Conservation (phyloP, 768 basidiomycete species). For the Megacollybia marginata region DNA sequence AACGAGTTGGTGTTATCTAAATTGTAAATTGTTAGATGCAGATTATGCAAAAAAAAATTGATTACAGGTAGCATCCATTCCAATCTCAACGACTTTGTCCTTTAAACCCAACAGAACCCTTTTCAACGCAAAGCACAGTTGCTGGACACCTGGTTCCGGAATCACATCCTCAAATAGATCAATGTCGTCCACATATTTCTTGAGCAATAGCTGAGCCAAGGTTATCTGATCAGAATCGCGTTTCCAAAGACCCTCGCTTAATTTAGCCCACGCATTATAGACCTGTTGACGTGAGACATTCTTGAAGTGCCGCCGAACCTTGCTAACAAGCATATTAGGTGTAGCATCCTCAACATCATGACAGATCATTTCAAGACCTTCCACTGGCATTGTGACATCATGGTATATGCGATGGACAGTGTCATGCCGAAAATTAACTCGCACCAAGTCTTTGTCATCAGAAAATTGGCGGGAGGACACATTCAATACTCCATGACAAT, state of each 20-base stretch:
- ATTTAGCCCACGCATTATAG: conserved; percentile 16
- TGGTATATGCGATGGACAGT: conserved; percentile 13
- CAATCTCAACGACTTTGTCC: conserved; percentile 14
- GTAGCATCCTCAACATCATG: conserved; percentile 16
- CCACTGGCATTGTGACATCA: conserved; percentile 16
- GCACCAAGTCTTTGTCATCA: background rate
- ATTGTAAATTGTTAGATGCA: conserved; percentile 4
- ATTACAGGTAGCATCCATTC: no score
- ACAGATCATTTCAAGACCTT: conserved; percentile 13
- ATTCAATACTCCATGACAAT: conserved; percentile 12
- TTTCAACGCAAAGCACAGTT: conserved; percentile 16
- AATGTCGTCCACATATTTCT: conserved; percentile 13
- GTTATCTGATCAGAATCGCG: conserved; percentile 14
- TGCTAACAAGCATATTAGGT: conserved; percentile 20
- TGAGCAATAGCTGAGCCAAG: conserved; percentile 16
- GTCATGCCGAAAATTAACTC: conserved; percentile 10
- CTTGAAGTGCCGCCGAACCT: conserved; percentile 23
- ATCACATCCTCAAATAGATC: conserved; percentile 9
- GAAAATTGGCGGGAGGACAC: conserved; percentile 7
- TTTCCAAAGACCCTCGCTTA: conserved; percentile 19
- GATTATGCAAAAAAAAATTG: conserved; percentile 13
- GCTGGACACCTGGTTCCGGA: conserved; percentile 14
- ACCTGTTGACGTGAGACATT: conserved; percentile 22
- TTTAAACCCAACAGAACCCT: conserved; percentile 8
- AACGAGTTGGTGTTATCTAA: conserved; percentile 5